phyloP scores from a whole-genome alignment of 2,329 filamentous ascomycete genomes.

The Pseudogymnoascus sp. region DNA sequence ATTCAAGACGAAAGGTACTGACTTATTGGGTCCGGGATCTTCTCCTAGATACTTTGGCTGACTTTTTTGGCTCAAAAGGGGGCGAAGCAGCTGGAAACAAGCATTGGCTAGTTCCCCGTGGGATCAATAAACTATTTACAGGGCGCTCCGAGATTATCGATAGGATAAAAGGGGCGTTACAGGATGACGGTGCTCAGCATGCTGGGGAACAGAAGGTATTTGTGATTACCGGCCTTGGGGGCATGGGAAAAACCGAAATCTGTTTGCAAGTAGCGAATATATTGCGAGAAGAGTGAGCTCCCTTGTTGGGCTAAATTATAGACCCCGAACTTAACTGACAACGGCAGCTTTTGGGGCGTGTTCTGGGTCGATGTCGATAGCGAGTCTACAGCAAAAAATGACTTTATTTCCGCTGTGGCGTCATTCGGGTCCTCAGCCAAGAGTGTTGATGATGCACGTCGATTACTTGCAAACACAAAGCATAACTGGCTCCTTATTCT shows the following conservation, averaged over 20 bases:
- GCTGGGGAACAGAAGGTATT: conserved; percentile 16
- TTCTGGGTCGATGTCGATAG: conserved; percentile 18
- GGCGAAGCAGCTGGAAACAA: conserved; percentile 10
- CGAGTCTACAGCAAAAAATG: conserved; percentile 8
- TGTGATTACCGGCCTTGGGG: conserved; percentile 23
- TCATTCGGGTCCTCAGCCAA: background rate
- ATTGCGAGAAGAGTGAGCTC: conserved; percentile 10
- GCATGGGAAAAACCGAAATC: conserved; percentile 25
- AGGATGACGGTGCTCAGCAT: background rate
- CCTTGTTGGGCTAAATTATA: background rate
- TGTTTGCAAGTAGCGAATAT: conserved; percentile 16
- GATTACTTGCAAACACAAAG: conserved; percentile 19
- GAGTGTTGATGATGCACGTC: conserved; percentile 11
- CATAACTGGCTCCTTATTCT: conserved; percentile 31
- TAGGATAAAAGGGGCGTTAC: conserved; percentile 13
- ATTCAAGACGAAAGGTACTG: conserved; percentile 5
- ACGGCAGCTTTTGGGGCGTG: conserved; percentile 16
- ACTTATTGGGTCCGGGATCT: background rate
- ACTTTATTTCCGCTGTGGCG: conserved; percentile 11
- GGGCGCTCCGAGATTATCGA: conserved; percentile 14
- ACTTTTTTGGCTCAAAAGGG: background rate
- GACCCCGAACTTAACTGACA: background rate
- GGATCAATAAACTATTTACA: conserved; percentile 17
- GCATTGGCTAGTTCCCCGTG: conserved; percentile 13
- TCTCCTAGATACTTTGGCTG: background rate